Evolutionary conservation across 2,329 filamentous ascomycete genomes (phyloP), one percentile per base, ranked within the genome.

Genomic region (Neobulgaria alba): DNA sequence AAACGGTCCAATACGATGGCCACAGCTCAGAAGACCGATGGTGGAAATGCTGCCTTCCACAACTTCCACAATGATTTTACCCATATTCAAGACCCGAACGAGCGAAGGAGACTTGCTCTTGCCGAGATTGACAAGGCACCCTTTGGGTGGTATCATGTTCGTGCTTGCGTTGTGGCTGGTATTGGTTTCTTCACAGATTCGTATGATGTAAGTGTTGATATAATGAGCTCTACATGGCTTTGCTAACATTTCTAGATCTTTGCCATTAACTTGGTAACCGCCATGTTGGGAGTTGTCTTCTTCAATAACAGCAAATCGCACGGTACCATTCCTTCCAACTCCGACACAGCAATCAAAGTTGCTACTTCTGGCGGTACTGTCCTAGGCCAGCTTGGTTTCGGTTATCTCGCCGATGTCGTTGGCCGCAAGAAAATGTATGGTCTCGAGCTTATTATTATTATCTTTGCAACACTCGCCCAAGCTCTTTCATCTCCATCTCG

Each of bases 131-230:
- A 90, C 67, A 82, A 82, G 65, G 84, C 83, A 8, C 79, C 79
- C 3, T 89, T 90, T 46, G 82, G 85, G 56, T 90, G 85, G 84
- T 86, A 88, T 59, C 85, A 92, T 57, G 75, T 89, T 43, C 75
- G 85, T 30, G 82, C 85, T 43, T 75, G 85, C 39, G 65, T 85
- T 7, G 85, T 90, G 17, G 85, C 85, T 20, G 85, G 86, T 54
- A 82, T 90, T 47, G 86, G 85, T 53, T 92, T 93, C 75, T 92
- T 92, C 64, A 90, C 85, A 12, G 86, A 90, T 59, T 83, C 83
- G 29, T 90, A 89, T 63, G 80, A 84, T 57, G 85, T 88, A 66
- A 92, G 92, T n/a, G n/a, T 62, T 15, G 35, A 10, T 12, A 18
- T 4, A 10, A n/a, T 4, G 20, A 3, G 3, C 18, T 18, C 7